phyloP scores from a whole-genome alignment of 2,329 filamentous ascomycete genomes.

The Fusarium keratoplasticum region DNA sequence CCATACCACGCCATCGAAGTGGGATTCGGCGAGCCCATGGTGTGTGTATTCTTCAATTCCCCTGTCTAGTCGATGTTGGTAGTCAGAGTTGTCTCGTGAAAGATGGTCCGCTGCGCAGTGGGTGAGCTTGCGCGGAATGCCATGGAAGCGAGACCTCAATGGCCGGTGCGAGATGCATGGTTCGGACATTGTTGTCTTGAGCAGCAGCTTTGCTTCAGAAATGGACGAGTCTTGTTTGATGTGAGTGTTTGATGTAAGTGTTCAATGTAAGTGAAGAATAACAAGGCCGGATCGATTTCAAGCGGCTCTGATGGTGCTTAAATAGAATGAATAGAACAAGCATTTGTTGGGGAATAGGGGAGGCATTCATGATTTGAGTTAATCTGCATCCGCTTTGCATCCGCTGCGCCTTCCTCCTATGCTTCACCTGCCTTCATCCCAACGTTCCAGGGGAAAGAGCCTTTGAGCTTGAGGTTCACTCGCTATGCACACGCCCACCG shows the following conservation, averaged over 20 bases:
- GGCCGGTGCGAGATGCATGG: not conserved
- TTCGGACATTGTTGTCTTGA: not conserved
- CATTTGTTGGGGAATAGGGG: not conserved
- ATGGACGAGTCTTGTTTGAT: not conserved
- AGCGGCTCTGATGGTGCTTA: not conserved
- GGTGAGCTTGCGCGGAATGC: slow-evolving; percentile 54
- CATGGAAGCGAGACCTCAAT: not conserved
- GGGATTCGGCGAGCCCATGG: slow-evolving; percentile 33
- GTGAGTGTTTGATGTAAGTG: not conserved
- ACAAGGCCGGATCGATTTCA: not conserved
- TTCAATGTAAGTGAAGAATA: not conserved
- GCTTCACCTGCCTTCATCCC: not conserved
- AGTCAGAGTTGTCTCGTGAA: slow-evolving; percentile 52
- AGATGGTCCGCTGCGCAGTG: slow-evolving; percentile 57
- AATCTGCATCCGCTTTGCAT: not conserved
- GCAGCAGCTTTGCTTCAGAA: not conserved
- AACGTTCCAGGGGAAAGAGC: not conserved
- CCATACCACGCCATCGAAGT: slow-evolving; percentile 58
- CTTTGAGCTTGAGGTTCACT: not conserved
- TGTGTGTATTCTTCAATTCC: slow-evolving; percentile 3
- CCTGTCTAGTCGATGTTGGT: slow-evolving; percentile 50
- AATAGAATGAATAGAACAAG: not conserved
- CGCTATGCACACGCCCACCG: not conserved
- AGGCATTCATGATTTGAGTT: not conserved
- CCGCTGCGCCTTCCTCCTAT: not conserved